Conservation (phyloP, 345 rosid genomes). For the Physaria fendleri region DNA sequence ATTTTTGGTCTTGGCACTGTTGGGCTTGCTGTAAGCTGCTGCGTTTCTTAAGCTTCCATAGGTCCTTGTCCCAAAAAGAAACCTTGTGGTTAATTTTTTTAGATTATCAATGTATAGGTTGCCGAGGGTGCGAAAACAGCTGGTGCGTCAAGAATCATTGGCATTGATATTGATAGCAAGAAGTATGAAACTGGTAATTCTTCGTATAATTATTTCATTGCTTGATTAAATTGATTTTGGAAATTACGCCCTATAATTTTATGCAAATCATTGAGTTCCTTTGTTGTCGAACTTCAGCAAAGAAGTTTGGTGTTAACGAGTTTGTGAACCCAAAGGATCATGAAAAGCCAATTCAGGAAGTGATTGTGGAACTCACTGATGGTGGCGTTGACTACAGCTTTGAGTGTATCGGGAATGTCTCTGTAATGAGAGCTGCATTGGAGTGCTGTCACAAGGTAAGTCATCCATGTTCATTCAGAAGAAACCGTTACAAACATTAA, state of each 20-base stretch:
- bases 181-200: constrained; percentile 61
- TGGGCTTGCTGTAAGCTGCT: constrained; percentile 87
- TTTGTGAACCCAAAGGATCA: constrained; percentile 77
- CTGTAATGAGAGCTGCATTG: constrained; percentile 92
- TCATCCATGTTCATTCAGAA: neutral
- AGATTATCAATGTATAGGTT: constrained; percentile 41
- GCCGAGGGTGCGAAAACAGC: constrained; percentile 99
- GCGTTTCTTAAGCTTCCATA: neutral
- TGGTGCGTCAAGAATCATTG: constrained; percentile 94
- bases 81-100: neutral
- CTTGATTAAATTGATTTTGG: constrained; percentile 56
- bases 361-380: constrained; percentile 77
- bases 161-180: constrained; percentile 79
- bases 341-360: constrained; percentile 89
- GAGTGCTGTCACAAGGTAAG: constrained; percentile 98
- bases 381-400: constrained; percentile 99
- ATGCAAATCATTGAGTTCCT: constrained; percentile 41
- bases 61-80: neutral
- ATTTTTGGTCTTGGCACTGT: constrained; percentile 98
- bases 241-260: constrained; percentile 45
- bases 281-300: constrained; percentile 22
- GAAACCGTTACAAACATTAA: neutral
- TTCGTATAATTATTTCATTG: neutral
- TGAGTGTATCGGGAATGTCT: constrained; percentile 96
- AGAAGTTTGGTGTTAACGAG: constrained; percentile 88